phyloP scores from a whole-genome alignment of 148 eudicot genomes.

The Amaranthus palmeri region DNA sequence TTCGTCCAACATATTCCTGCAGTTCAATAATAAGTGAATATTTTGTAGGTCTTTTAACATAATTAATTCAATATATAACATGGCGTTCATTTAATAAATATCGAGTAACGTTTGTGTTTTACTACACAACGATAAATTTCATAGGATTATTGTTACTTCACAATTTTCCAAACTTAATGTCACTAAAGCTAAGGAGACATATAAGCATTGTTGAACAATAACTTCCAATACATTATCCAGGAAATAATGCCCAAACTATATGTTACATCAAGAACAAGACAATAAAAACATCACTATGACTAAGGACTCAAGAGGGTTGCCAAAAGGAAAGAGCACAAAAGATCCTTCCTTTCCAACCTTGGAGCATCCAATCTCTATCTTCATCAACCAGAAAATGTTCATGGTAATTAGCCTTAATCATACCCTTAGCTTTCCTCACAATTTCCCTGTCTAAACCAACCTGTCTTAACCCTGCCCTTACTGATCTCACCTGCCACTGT shows the following conservation, averaged over 20 bases:
- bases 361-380: constrained; percentile 53
- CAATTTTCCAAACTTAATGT: too few relatives aligned
- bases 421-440: constrained; percentile 29
- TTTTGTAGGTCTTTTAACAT: too few relatives aligned
- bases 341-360: constrained; percentile 63
- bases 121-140: too few relatives aligned
- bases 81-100: too few relatives aligned
- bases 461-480: constrained; percentile 42
- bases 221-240: too few relatives aligned
- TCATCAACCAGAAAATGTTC: constrained; percentile 50
- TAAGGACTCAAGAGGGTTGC: constrained; percentile 20
- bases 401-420: constrained; percentile 46
- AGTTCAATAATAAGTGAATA: too few relatives aligned
- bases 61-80: too few relatives aligned
- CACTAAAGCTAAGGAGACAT: too few relatives aligned
- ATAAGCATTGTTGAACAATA: too few relatives aligned
- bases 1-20: too few relatives aligned
- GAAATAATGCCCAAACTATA: background rate
- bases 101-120: too few relatives aligned
- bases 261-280: background rate
- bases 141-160: too few relatives aligned
- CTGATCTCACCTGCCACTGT: constrained; percentile 46
- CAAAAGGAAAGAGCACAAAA: constrained; percentile 42
- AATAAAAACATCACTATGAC: background rate
- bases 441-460: constrained; percentile 26